phyloP scores from a whole-genome alignment of 345 rosid species.

The Passiflora organensis region DNA sequence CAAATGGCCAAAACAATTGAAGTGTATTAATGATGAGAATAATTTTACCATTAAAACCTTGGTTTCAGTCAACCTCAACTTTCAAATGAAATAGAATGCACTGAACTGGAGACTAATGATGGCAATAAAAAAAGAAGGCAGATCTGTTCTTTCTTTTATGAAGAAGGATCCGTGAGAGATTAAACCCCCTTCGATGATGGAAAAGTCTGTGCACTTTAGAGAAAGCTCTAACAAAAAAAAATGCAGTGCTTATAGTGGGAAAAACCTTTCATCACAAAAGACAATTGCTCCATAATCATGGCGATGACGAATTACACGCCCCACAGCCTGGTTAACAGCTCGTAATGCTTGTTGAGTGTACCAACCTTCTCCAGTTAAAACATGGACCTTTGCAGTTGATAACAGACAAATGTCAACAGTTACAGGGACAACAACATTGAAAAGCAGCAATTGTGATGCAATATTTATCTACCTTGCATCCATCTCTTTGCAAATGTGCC shows the following conservation, averaged over 20 bases:
- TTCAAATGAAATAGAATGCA: too few relatives aligned
- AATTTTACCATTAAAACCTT: not conserved
- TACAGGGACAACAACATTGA: conserved; percentile 10
- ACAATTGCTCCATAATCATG: conserved; percentile 91
- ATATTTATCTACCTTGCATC: conserved; percentile 39
- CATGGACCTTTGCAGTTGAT: conserved; percentile 28
- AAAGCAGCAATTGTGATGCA: conserved; percentile 16
- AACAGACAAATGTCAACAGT: conserved; percentile 1
- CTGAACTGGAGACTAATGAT: too few relatives aligned
- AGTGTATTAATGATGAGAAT: not conserved
- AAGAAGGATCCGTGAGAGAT: conserved; percentile 7
- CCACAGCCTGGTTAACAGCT: conserved; percentile 96
- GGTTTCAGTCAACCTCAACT: not conserved
- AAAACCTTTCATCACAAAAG: conserved; percentile 88
- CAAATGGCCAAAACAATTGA: not conserved
- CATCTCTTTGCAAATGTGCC: conserved; percentile 28
- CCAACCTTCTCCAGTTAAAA: conserved; percentile 80
- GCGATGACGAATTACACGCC: conserved; percentile 93
- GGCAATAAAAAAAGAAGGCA: too few relatives aligned
- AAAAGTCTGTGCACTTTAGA: not conserved
- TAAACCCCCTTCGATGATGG: too few relatives aligned
- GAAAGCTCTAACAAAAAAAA: not conserved
- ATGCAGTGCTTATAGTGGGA: not conserved
- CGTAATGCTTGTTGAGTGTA: conserved; percentile 84
- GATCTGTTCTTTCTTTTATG: too few relatives aligned